These are phyloP conservation scores for Sambucus nigra DNA, from an alignment of 129 eudicot species.

Conservation along the genomic window DNA sequence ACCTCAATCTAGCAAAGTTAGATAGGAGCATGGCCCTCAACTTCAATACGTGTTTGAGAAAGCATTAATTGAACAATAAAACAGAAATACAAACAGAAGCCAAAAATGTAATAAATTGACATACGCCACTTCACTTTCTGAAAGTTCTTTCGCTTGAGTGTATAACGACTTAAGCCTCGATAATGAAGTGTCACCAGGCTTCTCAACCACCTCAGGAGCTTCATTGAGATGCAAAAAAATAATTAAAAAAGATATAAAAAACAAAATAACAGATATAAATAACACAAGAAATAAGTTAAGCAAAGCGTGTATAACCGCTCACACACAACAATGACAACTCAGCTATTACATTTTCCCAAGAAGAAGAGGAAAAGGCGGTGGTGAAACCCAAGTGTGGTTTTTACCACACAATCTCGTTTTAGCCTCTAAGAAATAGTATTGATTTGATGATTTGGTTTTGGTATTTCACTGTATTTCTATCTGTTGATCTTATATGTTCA, in stretches of 20 bases:
- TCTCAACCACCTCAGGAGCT: slow-evolving; percentile 97
- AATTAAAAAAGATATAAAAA: neutral
- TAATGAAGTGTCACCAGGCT: slow-evolving; percentile 85
- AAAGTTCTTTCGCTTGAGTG: slow-evolving; percentile 76
- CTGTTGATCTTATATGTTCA: no score
- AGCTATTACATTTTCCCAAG: no score
- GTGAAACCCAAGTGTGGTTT: no score
- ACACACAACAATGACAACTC: no score
- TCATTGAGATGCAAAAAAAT: slow-evolving; percentile 15
- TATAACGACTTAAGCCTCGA: slow-evolving; percentile 67
- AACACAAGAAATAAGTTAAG: no score
- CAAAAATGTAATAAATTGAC: slow-evolving; percentile 5
- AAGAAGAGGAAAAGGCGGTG: no score
- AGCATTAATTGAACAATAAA: neutral
- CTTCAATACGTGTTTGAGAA: neutral
- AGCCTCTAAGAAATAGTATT: no score
- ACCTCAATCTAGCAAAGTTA: neutral
- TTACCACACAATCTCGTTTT: no score
- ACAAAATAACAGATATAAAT: no score
- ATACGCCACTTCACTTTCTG: slow-evolving; percentile 87
- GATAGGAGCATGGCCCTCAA: neutral
- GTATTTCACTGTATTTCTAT: no score
- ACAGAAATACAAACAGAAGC: neutral
- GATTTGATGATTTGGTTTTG: no score
- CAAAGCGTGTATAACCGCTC: no score